These are phyloP conservation scores for Pseudocercospora fuligena DNA, from an alignment of 2,329 filamentous ascomycete species.

Conservation along the genomic window DNA sequence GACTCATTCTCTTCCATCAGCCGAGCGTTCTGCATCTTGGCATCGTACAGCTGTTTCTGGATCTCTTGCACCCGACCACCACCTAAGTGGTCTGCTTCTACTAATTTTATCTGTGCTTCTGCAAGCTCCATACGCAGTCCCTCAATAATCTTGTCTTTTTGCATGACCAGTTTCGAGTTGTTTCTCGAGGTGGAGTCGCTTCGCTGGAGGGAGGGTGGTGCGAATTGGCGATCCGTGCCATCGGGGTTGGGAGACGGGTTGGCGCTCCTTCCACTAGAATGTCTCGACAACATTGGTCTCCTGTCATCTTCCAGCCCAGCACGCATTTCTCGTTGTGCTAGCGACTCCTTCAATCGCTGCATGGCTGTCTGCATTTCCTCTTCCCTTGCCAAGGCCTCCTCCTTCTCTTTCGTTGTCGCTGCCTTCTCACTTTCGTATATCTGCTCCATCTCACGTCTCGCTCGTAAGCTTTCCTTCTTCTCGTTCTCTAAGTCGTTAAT, in stretches of 20 bases:
- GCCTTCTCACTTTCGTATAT: conserved; percentile 91
- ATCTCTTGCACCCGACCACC: conserved; percentile 86
- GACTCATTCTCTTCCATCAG: conserved; percentile 99
- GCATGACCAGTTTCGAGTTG: conserved; percentile 85
- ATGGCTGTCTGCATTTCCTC: conserved; percentile 91
- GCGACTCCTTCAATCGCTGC: conserved; percentile 85
- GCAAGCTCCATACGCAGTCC: conserved; percentile 88
- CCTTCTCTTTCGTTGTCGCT: conserved; percentile 87
- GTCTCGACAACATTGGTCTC: conserved; percentile 55
- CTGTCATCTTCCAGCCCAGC: conserved; percentile 57
- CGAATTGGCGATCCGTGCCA: conserved; percentile 65
- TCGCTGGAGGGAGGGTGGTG: conserved; percentile 77
- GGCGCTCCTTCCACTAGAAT: conserved; percentile 34
- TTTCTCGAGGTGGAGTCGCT: conserved; percentile 72
- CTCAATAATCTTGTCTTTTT: conserved; percentile 97
- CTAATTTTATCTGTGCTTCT: conserved; percentile 91
- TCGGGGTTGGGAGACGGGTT: conserved; percentile 69
- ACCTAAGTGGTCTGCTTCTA: conserved; percentile 91
- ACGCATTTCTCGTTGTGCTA: conserved; percentile 73
- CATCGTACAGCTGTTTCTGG: conserved; percentile 87
- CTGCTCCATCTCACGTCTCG: conserved; percentile 87
- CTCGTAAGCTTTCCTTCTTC: conserved; percentile 79
- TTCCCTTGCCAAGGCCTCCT: conserved; percentile 80
- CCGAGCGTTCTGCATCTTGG: conserved; percentile 92
- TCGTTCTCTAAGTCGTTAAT: conserved; percentile 81